Evolutionary conservation across 495 filamentous ascomycete species (phyloP), one percentile per base, ranked within the genome.

Genomic region (Talaromyces thailandensis): DNA sequence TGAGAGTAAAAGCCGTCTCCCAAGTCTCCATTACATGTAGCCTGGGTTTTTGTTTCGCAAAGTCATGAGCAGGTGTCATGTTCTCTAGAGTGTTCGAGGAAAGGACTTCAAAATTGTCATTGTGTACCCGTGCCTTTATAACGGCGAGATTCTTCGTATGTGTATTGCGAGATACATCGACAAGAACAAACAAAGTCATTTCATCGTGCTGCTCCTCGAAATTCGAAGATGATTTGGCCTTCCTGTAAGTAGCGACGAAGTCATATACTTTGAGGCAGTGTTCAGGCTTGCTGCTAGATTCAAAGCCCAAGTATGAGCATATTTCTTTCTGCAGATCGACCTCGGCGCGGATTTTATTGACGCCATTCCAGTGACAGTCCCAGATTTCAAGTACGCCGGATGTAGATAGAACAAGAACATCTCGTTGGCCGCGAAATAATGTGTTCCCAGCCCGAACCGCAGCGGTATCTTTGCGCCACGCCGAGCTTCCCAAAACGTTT

Each of bases 331-430:
- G 77, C 9, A 77, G 67, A 66, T 86, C 80, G 24, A 78, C 72
- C 56, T 85, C 80, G 56, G 72, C 75, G 63, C 79, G 81, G 43
- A 85, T 70, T 4, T 76, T 73, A 61, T 83, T 81, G 21, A 82
- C 88, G 28, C 92, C 92, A 37, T 89, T 87, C 71, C 92, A 88
- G 67, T 91, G 90, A 4, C 96, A 80, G 68, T 90, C 88, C 94
- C 94, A 98, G 11, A 86, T 81, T 62, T 94, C 86, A 14, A 98
- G 71, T 29, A 84, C 74, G 23, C 91, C 92, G 48, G 84, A 84
- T 5, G 84, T 80, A 11, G 91, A 92, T 29, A 84, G 86, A 63
- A 92, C 84, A 26, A 95, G 80, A 25, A 95, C 81, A 66, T 93
- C 88, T 68, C 93, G 86, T 73, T 98, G 92, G 4, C 93, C 93